A percentile compares a stretch with the other conserved stretches of the same genome.
These are phyloP conservation scores for Botrytis galanthina DNA, from an alignment of 2,329 filamentous ascomycete genomes.

Conservation along the genomic window DNA sequence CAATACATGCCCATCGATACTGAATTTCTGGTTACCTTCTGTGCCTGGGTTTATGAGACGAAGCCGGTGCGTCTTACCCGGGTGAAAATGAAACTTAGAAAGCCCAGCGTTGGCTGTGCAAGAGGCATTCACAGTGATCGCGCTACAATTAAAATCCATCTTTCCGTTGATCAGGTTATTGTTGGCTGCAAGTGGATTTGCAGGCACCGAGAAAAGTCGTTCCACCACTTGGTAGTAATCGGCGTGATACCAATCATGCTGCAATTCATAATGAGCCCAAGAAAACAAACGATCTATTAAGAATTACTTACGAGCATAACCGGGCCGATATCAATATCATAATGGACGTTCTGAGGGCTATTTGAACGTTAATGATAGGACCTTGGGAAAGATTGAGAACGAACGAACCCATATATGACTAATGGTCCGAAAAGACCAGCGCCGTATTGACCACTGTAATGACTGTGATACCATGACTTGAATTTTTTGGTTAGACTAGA, in stretches of 20 bases:
- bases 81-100: constrained; percentile 42
- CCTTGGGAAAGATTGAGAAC: constrained; percentile 31
- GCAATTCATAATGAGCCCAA: neutral
- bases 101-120: constrained; percentile 31
- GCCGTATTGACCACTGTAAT: constrained; percentile 49
- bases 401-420: constrained; percentile 61
- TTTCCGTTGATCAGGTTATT: constrained; percentile 40
- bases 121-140: constrained; percentile 28
- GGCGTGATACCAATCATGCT: neutral
- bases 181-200: constrained; percentile 35
- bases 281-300: neutral
- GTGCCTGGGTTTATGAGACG: constrained; percentile 68
- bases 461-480: constrained; percentile 58
- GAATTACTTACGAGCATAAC: neutral
- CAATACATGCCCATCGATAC: constrained; percentile 65
- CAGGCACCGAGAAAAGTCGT: constrained; percentile 55
- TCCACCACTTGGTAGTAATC: neutral
- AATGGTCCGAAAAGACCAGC: constrained; percentile 59
- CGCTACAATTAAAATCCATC: constrained; percentile 35
- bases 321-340: neutral
- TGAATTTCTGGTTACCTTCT: constrained; percentile 69
- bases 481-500: neutral
- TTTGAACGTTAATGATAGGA: neutral
- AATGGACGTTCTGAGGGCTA: neutral
- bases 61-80: constrained; percentile 59